Evolutionary conservation across 305 asterid genomes (phyloP), one percentile per base, ranked within the genome.

Genomic region (Fraxinus paxiana): DNA sequence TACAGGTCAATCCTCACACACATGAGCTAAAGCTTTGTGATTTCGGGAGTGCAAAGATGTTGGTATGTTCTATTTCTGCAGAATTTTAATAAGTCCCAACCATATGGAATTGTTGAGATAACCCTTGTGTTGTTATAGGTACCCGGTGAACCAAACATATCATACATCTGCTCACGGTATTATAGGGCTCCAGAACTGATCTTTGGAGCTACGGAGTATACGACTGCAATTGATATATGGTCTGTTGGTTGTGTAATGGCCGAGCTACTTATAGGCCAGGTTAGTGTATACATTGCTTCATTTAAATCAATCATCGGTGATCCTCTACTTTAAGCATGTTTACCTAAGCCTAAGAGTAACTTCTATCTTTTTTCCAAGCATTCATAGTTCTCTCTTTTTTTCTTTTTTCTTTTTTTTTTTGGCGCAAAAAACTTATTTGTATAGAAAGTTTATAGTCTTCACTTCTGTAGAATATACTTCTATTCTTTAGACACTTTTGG

Each of bases 201-300:
- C 18, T 96, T 96, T 77, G 99, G 98, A 73, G 98, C 99, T 76
- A 90, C 97, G 0, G 98, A 94, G 83, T 96, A 96, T 83, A 94
- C 99, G 5, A 87, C 91, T 77, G 98, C 99, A 22, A 92, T 96
- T 67, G 99, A 96, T 86, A 89, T 92, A 94, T 96, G 99, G 99
- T 96, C 99, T 22, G 94, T 85, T 71, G 99, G 99, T 81, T 96
- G 99, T 75, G 99, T 96, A 71, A 91, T 94, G 98, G 95, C 97
- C 30, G 99, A 96, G 85, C 92, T 94, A 59, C 95, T 96, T 84
- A 83, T 92, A 30, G 98, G 99, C 15, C 95, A 90, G 94, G 99
- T 96, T 65, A 34, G 79, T 13, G 61, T 5, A n/a, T 51, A n/a
- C 61, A 51, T 5, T 7, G 22, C 61, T 51, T 51, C 61, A 0